phyloP scores from a whole-genome alignment of 2,329 filamentous ascomycete species.

The Aspergillus unguis region DNA sequence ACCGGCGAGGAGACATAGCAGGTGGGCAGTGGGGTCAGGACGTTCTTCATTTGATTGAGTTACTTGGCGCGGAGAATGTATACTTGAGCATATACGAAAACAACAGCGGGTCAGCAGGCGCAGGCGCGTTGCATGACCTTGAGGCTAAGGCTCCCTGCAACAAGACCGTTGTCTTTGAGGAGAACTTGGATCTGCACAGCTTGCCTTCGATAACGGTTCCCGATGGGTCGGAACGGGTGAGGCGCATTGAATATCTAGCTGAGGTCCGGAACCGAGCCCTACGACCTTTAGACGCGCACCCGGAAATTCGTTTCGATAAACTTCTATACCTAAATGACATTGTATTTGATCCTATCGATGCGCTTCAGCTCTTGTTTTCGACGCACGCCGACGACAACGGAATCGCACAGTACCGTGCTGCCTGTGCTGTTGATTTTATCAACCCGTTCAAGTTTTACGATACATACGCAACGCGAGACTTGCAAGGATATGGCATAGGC shows the following conservation, averaged over 20 bases:
- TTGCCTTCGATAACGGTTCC: constrained; percentile 61
- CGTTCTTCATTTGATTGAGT: constrained; percentile 59
- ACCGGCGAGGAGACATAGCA: constrained; percentile 58
- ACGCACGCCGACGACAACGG: constrained; percentile 55
- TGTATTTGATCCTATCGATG: constrained; percentile 57
- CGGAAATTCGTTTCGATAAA: constrained; percentile 50
- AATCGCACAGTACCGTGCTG: constrained; percentile 60
- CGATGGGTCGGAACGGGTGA: constrained; percentile 61
- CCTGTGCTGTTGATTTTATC: constrained; percentile 72
- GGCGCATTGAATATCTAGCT: constrained; percentile 70
- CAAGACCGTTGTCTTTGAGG: constrained; percentile 57
- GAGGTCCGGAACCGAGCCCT: constrained; percentile 70
- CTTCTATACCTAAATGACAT: constrained; percentile 67
- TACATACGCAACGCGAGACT: constrained; percentile 69
- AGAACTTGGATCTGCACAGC: constrained; percentile 54
- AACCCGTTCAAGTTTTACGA: constrained; percentile 74
- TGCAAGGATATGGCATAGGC: constrained; percentile 65
- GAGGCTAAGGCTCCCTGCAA: constrained; percentile 49
- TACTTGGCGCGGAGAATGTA: constrained; percentile 65
- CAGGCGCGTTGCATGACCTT: constrained; percentile 53
- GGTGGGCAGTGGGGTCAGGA: constrained; percentile 62
- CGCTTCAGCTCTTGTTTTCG: constrained; percentile 59
- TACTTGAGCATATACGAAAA: constrained; percentile 74
- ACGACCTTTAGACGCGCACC: constrained; percentile 55
- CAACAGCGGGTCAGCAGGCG: constrained; percentile 58